Evolutionary conservation across 306 rosid species (phyloP).

Genomic region (Senna tora): DNA sequence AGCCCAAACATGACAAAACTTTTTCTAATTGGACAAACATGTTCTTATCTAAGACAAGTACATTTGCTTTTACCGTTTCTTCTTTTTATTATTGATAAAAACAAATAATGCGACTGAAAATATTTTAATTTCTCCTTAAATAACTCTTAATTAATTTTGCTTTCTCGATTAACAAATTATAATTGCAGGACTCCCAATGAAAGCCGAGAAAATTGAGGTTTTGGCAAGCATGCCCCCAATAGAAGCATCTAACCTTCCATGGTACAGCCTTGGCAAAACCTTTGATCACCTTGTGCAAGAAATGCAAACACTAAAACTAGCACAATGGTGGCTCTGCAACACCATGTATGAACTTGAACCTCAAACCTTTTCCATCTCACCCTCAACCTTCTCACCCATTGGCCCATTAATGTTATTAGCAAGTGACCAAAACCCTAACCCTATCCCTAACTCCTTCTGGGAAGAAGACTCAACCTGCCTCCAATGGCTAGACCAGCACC

Average conservation of each 20-base stretch:
- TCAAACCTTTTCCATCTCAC: slow-evolving; percentile 37
- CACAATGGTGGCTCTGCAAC: slow-evolving; percentile 56
- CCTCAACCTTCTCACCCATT: slow-evolving; percentile 44
- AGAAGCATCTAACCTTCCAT: slow-evolving; percentile 42
- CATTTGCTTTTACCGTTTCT: too few species aligned
- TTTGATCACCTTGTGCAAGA: slow-evolving; percentile 34
- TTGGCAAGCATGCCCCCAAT: slow-evolving; percentile 35
- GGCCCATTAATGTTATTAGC: slow-evolving; percentile 41
- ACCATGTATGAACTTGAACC: slow-evolving; percentile 43
- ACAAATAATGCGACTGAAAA: too few species aligned
- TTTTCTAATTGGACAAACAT: too few species aligned
- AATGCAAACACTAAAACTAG: slow-evolving; percentile 31
- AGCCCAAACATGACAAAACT: too few species aligned
- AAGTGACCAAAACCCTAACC: neutral
- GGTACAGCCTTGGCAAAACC: slow-evolving; percentile 35
- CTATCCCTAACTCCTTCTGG: slow-evolving; percentile 13
- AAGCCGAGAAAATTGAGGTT: slow-evolving; percentile 31
- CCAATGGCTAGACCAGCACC: slow-evolving; percentile 27
- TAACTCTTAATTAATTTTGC: too few species aligned
- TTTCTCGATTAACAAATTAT: neutral
- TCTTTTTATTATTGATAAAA: too few species aligned
- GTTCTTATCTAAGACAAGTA: too few species aligned
- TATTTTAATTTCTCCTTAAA: too few species aligned
- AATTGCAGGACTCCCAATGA: slow-evolving; percentile 43
- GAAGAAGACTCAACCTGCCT: slow-evolving; percentile 16